Percentiles rank a stretch among this genome's conserved stretches.
phyloP scores from a whole-genome alignment of 140 eudicot genomes.

The Anethum foeniculum region DNA sequence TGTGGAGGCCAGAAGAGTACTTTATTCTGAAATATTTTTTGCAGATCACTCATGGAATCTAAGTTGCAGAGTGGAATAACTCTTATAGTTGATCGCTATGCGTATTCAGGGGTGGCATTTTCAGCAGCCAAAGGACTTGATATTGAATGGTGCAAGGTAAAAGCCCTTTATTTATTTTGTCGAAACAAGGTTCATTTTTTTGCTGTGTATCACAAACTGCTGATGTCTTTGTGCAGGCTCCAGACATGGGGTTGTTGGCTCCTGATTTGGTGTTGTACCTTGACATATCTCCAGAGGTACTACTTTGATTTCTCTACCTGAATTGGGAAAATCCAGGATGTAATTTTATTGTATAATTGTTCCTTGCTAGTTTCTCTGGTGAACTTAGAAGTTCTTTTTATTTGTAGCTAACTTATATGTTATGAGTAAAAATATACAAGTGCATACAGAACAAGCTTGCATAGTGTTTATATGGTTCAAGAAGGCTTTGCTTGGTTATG shows the following conservation, averaged over 20 bases:
- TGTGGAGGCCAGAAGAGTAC: neutral
- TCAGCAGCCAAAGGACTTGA: constrained; percentile 93
- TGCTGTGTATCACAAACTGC: neutral
- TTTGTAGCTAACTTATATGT: neutral
- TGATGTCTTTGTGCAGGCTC: constrained; percentile 50
- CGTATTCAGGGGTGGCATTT: constrained; percentile 95
- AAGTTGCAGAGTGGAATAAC: constrained; percentile 76
- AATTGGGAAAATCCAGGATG: neutral
- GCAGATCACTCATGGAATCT: constrained; percentile 77
- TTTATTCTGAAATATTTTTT: constrained; percentile 2
- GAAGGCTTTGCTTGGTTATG: neutral
- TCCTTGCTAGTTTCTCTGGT: neutral
- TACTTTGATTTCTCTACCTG: neutral
- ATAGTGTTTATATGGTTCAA: neutral
- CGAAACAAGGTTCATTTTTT: neutral
- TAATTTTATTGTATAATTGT: neutral
- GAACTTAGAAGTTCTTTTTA: neutral
- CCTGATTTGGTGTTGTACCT: constrained; percentile 91
- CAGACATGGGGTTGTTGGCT: constrained; percentile 83
- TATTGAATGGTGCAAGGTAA: constrained; percentile 90
- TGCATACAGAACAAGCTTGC: neutral
- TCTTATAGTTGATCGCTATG: constrained; percentile 88
- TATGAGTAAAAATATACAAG: neutral
- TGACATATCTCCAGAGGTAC: constrained; percentile 86
- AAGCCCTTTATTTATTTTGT: neutral